Percentiles rank a stretch among this genome's conserved stretches.
Conservation (phyloP, 75 land plant species). For the Sequoiadendron giganteum region DNA sequence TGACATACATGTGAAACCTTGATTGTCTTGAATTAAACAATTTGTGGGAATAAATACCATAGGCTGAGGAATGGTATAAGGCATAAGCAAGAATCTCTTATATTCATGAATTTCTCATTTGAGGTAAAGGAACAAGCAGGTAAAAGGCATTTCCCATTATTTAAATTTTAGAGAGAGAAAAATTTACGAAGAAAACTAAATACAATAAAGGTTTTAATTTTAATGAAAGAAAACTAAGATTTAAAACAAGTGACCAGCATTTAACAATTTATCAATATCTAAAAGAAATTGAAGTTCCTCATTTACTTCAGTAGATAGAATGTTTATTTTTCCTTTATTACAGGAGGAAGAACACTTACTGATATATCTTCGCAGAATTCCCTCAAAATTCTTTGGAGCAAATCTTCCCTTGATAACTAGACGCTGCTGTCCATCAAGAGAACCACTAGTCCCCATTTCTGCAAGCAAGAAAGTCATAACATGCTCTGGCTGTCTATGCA, state of each 20-base stretch:
- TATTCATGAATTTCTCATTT: too few species aligned
- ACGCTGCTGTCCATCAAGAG: conserved; percentile 89
- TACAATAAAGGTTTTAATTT: neutral
- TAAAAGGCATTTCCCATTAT: too few species aligned
- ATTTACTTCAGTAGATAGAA: neutral
- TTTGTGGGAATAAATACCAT: too few species aligned
- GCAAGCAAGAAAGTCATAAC: conserved; percentile 86
- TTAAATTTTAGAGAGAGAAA: too few species aligned
- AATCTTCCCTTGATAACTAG: conserved; percentile 88
- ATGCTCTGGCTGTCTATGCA: conserved; percentile 95
- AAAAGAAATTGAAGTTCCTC: neutral
- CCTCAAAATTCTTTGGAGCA: conserved; percentile 89
- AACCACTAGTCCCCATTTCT: conserved; percentile 93
- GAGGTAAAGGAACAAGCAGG: too few species aligned
- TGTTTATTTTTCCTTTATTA: neutral
- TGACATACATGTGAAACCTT: too few species aligned
- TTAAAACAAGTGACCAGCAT: neutral
- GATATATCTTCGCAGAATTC: conserved; percentile 75
- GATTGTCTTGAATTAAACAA: too few species aligned
- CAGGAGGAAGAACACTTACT: conserved; percentile 46
- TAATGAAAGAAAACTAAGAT: neutral
- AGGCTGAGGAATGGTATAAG: too few species aligned
- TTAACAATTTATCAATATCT: neutral
- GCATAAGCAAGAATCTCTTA: too few species aligned
- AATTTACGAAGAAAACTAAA: neutral